A percentile compares a stretch with the other conserved stretches of the same genome.
Evolutionary conservation across 257 asterid genomes (phyloP).

Genomic region (Solanum virginianum): DNA sequence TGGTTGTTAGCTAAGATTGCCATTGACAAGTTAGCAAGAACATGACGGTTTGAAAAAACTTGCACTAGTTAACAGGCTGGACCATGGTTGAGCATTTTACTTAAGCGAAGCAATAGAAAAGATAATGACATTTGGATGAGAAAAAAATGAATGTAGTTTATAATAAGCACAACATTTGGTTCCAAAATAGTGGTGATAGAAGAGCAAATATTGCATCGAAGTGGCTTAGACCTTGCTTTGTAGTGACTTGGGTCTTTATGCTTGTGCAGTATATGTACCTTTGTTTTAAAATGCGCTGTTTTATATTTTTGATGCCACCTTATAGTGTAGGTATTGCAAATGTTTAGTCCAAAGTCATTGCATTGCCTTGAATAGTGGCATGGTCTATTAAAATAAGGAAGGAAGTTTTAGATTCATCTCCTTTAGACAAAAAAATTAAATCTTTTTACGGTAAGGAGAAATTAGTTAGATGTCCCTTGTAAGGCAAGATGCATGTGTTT

Average conservation of each 20-base stretch:
- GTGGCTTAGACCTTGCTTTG: not conserved
- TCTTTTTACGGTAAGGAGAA: not conserved
- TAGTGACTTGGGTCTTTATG: not conserved
- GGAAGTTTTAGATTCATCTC: not conserved
- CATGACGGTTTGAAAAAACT: not conserved
- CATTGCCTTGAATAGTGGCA: not conserved
- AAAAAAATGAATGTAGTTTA: not conserved
- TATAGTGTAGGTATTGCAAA: not conserved
- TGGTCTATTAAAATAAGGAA: not conserved
- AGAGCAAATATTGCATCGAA: not conserved
- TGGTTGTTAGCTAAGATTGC: not conserved
- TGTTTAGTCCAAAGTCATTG: not conserved
- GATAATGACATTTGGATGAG: not conserved
- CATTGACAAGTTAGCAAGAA: not conserved
- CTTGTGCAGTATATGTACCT: not conserved
- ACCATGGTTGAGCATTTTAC: not conserved
- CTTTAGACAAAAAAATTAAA: not conserved
- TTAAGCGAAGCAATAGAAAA: not conserved
- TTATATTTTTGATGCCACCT: not conserved
- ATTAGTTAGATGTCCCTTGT: not conserved
- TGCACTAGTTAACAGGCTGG: not conserved
- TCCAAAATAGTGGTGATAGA: not conserved
- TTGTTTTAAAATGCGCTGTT: not conserved
- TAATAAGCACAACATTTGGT: not conserved
- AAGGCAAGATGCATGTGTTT: not conserved